phyloP scores from a whole-genome alignment of 805 yeast genomes.

The Hanseniaspora guilliermondii region DNA sequence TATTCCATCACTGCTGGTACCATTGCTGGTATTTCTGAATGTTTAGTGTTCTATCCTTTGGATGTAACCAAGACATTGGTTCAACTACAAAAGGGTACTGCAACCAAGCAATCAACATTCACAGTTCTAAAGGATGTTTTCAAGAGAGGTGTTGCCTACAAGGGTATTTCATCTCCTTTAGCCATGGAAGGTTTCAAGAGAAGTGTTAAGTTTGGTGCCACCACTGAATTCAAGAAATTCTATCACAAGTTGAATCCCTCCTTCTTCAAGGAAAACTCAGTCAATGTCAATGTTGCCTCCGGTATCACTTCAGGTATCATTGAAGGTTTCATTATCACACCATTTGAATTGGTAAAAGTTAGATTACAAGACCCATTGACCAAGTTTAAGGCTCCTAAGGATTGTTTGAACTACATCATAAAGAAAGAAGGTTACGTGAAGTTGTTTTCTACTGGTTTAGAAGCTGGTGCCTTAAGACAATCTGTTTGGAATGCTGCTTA shows the following conservation, averaged over 20 bases:
- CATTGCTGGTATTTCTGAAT: conserved; percentile 93
- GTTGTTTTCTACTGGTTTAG: conserved; percentile 76
- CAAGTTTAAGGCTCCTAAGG: conserved; percentile 70
- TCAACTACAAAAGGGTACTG: conserved; percentile 54
- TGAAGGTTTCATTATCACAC: conserved; percentile 93
- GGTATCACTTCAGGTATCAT: conserved; percentile 99
- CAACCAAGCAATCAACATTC: conserved; percentile 20
- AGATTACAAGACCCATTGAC: conserved; percentile 83
- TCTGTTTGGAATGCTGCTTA: conserved; percentile 95
- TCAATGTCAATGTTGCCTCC: conserved; percentile 65
- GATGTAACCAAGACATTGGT: conserved; percentile 96
- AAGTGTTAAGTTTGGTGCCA: conserved; percentile 96
- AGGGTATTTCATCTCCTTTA: conserved; percentile 92
- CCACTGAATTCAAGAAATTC: conserved; percentile 87
- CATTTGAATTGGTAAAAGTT: conserved; percentile 91
- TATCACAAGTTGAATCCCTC: conserved; percentile 30
- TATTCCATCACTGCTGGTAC: conserved; percentile 91
- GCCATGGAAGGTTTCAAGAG: conserved; percentile 99
- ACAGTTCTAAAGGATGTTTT: conserved; percentile 53
- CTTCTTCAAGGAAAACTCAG: conserved; percentile 25
- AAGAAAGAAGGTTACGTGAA: conserved; percentile 68
- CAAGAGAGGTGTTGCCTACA: conserved; percentile 77
- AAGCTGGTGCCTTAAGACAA: conserved; percentile 96
- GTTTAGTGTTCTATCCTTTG: conserved; percentile 87
- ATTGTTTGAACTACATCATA: conserved; percentile 63